Conservation (phyloP, 345 rosid species). For the Populus pruinosa region DNA sequence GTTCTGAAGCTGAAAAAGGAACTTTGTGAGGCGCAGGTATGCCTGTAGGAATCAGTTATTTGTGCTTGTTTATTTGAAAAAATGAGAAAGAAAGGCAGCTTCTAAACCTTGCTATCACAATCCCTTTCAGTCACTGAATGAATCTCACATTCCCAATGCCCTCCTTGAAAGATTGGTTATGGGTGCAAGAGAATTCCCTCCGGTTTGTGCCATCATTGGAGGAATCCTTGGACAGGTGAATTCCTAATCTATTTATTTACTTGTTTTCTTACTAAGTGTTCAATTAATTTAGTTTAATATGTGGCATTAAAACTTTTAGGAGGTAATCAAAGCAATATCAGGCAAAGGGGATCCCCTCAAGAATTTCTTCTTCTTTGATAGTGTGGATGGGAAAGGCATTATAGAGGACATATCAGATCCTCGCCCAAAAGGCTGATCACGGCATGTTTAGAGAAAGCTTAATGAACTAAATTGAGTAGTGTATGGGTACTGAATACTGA, state of each 20-base stretch:
- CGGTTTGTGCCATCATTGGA: conserved; percentile 88
- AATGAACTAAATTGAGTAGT: neutral
- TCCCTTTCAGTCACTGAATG: conserved; percentile 48
- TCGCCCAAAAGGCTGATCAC: conserved; percentile 14
- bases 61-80: neutral
- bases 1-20: conserved; percentile 60
- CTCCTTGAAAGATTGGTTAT: conserved; percentile 69
- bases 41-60: neutral
- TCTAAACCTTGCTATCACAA: conserved; percentile 1
- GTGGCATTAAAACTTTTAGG: conserved; percentile 41
- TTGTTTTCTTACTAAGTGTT: neutral
- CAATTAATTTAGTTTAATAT: neutral
- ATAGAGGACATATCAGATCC: conserved; percentile 67
- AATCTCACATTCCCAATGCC: conserved; percentile 55
- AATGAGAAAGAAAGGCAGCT: neutral
- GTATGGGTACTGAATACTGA: neutral
- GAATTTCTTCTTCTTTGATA: conserved; percentile 91
- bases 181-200: conserved; percentile 61
- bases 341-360: conserved; percentile 86
- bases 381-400: conserved; percentile 79
- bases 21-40: conserved; percentile 71
- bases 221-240: conserved; percentile 87
- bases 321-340: conserved; percentile 86
- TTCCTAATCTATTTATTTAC: neutral
- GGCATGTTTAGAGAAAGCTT: neutral